Percentiles rank a stretch among this genome's conserved stretches.
Conservation (phyloP, 1,284 basidiomycete species). For the Tilletia caries region DNA sequence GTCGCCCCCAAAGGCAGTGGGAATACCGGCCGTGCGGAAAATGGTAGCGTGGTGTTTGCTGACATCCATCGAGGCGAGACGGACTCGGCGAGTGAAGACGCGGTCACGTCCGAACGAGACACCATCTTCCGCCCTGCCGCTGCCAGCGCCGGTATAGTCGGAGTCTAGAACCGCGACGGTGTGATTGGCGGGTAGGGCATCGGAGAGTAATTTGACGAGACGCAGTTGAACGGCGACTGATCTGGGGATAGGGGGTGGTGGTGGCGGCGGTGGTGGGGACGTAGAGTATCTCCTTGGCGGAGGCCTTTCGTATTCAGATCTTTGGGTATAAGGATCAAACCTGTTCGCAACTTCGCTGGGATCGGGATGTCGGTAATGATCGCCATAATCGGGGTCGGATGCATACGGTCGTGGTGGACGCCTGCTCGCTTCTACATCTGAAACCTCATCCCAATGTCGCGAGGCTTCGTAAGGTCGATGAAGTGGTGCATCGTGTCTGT, state of each 20-base stretch:
- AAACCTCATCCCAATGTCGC: no score
- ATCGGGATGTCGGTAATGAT: no score
- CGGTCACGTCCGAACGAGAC: conserved; percentile 25
- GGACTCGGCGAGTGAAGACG: conserved; percentile 26
- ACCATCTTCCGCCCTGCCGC: conserved; percentile 8
- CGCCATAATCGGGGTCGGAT: no score
- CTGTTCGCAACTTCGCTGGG: no score
- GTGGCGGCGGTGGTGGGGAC: neutral
- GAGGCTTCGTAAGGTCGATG: no score
- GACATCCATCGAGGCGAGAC: conserved; percentile 30
- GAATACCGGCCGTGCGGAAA: conserved; percentile 14
- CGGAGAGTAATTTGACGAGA: conserved; percentile 25
- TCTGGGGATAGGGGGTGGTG: neutral
- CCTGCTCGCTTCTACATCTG: no score
- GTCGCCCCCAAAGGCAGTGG: neutral
- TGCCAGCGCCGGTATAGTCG: conserved; percentile 6
- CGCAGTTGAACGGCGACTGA: conserved; percentile 17
- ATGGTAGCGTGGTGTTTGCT: conserved; percentile 35
- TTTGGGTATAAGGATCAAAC: no score
- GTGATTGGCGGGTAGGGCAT: conserved; percentile 21
- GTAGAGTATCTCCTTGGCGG: no score
- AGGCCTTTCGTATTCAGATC: no score
- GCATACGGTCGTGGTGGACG: no score
- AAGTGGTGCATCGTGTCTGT: no score
- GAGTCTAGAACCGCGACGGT: conserved; percentile 26